Evolutionary conservation across 192 early-diverging fungal genomes (phyloP), one percentile per base, ranked within the genome.

Genomic region (Polychytrium aggregatum): DNA sequence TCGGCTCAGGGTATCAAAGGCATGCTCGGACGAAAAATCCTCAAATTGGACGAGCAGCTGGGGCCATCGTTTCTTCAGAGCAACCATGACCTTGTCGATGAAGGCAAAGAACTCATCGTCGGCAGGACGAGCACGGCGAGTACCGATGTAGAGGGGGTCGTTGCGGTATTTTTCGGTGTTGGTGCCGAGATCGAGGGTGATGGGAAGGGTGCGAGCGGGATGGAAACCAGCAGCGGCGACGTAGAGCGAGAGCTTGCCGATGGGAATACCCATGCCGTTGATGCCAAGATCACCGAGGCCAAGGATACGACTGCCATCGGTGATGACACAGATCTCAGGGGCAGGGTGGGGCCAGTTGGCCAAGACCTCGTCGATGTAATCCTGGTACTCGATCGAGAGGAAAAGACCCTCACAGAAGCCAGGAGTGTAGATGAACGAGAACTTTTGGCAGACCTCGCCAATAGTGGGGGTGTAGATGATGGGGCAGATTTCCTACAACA

Each of bases 261-360:
- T 83, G 16, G 88, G 86, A 53, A 97, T 97, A 40, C 90, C 88
- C 82, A 93, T 88, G 34, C 93, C 93, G 62, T 88, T 88, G 41
- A 94, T 79, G 59, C 92, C 93, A 29, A 91, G 76, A 60, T 96
- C 92, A 44, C 93, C 93, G 21, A 94, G 75, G 20, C 93, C 93
- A 34, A 97, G 71, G 55, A 97, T 92, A 49, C 90, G 81, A 25
- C 84, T 87, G 24, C 93, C 91, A 61, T 97, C 93, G 2, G 91
- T 90, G 48, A 97, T 87, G 31, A 97, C 93, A n/a, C 83, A 76
- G 46, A 90, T 92, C 48, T 90, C 77, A 17, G 75, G 71, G 34
- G 71, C 67, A 49, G 75, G 73, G 14, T 75, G 75, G 26, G 62
- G 76, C 75, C 89, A 94, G 66, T 83, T 85, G 52, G 64, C 67